A percentile compares a stretch with the other conserved stretches of the same genome.
Conservation (phyloP, 441 rosid genomes). For the Gossypium lobatum region DNA sequence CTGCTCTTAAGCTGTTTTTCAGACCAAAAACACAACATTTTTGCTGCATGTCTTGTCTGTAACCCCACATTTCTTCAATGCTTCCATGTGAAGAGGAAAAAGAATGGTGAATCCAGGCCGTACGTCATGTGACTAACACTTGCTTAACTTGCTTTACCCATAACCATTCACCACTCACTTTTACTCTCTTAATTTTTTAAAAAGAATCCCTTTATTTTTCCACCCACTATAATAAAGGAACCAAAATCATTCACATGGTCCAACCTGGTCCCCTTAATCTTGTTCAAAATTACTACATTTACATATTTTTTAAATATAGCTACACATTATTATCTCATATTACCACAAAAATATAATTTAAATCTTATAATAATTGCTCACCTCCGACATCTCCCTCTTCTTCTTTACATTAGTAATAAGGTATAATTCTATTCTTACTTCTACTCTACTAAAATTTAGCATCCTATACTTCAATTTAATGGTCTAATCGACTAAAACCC, state of each 20-base stretch:
- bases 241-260: constrained; percentile 29
- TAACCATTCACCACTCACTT: background rate
- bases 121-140: constrained; percentile 26
- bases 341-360: background rate
- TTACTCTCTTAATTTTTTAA: background rate
- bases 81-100: constrained; percentile 1
- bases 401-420: background rate
- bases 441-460: too few species aligned
- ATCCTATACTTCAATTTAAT: too few species aligned
- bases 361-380: constrained; percentile 24
- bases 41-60: constrained; percentile 8
- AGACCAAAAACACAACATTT: background rate
- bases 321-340: background rate
- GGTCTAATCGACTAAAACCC: too few species aligned
- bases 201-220: constrained; percentile 8
- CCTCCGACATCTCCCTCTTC: constrained; percentile 23
- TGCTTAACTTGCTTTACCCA: constrained; percentile 15
- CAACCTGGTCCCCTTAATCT: constrained; percentile 22
- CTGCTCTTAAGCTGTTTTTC: background rate
- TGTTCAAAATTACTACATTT: background rate
- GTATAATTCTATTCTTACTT: too few species aligned
- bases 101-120: too few species aligned
- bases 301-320: background rate
- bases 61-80: constrained; percentile 3
- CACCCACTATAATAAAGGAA: background rate